Evolutionary conservation across 805 yeast species (phyloP).

Genomic region (Lipomyces yamanashiensis): DNA sequence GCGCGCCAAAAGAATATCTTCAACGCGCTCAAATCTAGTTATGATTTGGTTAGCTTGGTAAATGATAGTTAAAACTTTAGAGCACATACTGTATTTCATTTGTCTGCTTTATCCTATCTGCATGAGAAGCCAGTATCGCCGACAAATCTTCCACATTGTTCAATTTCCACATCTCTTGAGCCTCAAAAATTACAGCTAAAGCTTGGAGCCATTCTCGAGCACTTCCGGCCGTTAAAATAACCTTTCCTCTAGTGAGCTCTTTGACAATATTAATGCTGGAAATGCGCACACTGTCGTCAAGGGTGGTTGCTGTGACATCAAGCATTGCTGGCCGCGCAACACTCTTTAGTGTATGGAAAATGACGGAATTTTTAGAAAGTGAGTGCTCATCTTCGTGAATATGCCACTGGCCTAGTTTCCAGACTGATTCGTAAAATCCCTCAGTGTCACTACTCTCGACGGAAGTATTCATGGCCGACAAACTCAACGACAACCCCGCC

Average conservation of each 20-base stretch:
- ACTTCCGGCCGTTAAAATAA: not conserved
- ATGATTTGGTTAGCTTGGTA: not conserved
- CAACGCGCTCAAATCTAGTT: conserved; percentile 16
- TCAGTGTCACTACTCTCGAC: conserved; percentile 35
- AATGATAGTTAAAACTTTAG: not conserved
- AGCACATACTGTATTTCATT: conserved; percentile 6
- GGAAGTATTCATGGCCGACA: conserved; percentile 34
- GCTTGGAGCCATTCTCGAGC: conserved; percentile 8
- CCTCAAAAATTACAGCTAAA: conserved; percentile 21
- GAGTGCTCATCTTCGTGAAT: conserved; percentile 55
- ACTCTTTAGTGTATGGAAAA: conserved; percentile 16
- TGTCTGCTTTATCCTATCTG: conserved; percentile 4
- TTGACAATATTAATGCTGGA: conserved; percentile 8
- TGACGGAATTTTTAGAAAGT: not conserved
- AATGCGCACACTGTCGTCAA: conserved; percentile 6
- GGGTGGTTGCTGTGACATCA: not conserved
- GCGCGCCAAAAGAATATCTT: conserved; percentile 21
- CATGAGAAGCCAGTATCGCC: not conserved
- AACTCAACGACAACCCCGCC: conserved; percentile 58
- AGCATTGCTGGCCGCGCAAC: not conserved
- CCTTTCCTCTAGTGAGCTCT: not conserved
- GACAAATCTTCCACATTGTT: not conserved
- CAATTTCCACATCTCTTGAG: conserved; percentile 7
- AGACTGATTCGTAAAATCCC: conserved; percentile 61
- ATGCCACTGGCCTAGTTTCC: conserved; percentile 83